phyloP scores from a whole-genome alignment of 768 basidiomycete species.

The Botryobasidium botryosum region DNA sequence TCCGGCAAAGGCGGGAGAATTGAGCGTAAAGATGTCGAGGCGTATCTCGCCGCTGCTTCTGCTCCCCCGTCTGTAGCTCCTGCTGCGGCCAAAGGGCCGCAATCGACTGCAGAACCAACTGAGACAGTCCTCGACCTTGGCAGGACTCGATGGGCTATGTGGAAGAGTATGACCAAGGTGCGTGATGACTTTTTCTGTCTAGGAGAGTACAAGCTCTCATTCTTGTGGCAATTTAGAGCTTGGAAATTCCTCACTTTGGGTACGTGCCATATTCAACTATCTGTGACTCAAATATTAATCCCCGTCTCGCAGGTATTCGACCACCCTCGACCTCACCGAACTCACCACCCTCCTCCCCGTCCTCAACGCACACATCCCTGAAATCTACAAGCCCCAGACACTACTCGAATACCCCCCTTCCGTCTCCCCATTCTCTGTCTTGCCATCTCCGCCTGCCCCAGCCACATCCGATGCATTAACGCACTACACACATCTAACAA shows the following conservation, averaged over 20 bases:
- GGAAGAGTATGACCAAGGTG: constrained; percentile 78
- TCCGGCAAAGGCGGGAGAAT: constrained; percentile 61
- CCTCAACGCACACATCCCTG: constrained; percentile 54
- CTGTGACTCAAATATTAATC: constrained; percentile 1
- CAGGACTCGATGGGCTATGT: constrained; percentile 69
- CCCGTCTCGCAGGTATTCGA: constrained; percentile 38
- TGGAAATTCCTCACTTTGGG: constrained; percentile 78
- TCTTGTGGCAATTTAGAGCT: constrained; percentile 31
- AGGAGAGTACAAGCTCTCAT: background rate
- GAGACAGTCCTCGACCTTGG: constrained; percentile 39
- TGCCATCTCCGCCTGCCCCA: constrained; percentile 6
- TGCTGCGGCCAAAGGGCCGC: constrained; percentile 6
- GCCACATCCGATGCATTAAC: constrained; percentile 21
- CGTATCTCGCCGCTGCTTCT: constrained; percentile 27
- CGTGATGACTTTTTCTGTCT: constrained; percentile 7
- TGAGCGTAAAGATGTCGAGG: constrained; percentile 57
- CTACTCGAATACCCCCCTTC: constrained; percentile 18
- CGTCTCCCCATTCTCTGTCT: constrained; percentile 22
- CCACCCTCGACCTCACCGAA: constrained; percentile 55
- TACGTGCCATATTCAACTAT: constrained; percentile 17
- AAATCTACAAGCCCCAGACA: constrained; percentile 26
- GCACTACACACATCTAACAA: constrained; percentile 52
- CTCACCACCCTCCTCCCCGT: constrained; percentile 43
- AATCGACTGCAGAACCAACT: constrained; percentile 2
- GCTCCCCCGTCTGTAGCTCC: constrained; percentile 12